phyloP scores from a whole-genome alignment of 768 basidiomycete genomes.

The Podaxis carcinomalis region DNA sequence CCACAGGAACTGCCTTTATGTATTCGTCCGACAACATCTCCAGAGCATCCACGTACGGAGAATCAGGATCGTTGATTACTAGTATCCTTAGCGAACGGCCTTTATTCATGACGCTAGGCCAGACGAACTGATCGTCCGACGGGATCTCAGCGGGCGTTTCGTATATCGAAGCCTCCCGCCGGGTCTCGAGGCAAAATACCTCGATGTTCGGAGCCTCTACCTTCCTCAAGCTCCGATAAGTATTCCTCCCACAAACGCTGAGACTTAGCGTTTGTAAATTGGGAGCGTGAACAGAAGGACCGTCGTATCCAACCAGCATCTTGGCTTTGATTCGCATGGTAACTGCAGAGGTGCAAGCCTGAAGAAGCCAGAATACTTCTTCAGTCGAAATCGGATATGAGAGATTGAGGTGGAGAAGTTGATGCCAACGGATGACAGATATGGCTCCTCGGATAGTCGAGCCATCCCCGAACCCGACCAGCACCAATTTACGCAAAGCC shows the following conservation, averaged over 20 bases:
- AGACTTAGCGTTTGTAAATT: conserved; percentile 3
- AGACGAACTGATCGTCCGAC: background rate
- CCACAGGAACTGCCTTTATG: background rate
- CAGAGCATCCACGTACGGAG: background rate
- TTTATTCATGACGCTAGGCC: background rate
- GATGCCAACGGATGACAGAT: background rate
- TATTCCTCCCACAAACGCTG: background rate
- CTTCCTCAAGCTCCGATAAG: conserved; percentile 2
- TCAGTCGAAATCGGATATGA: conserved; percentile 2
- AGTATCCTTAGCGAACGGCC: background rate
- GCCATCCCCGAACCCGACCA: background rate
- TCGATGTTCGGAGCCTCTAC: conserved; percentile 7
- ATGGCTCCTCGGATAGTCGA: background rate
- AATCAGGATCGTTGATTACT: background rate
- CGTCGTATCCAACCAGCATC: background rate
- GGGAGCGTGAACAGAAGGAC: background rate
- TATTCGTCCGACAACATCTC: background rate
- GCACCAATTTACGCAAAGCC: conserved; percentile 1
- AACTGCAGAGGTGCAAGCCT: background rate
- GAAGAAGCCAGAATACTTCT: conserved; percentile 10
- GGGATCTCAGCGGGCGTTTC: background rate
- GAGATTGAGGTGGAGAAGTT: conserved; percentile 4
- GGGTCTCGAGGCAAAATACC: conserved; percentile 1
- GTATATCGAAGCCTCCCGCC: conserved; percentile 2
- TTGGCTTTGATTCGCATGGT: background rate